phyloP scores from a whole-genome alignment of 441 rosid species.

The Erysimum cheiri region DNA sequence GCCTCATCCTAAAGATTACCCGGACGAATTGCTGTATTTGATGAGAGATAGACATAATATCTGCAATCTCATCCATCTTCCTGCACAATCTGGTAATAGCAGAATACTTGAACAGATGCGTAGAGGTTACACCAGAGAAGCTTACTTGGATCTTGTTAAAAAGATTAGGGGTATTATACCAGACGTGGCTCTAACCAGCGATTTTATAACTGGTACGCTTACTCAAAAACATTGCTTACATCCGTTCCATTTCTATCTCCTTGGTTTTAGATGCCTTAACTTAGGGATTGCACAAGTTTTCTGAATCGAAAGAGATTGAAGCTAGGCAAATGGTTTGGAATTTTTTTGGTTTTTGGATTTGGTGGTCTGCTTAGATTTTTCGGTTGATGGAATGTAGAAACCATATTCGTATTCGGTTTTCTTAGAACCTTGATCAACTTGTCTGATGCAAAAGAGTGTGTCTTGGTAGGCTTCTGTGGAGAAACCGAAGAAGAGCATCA shows the following conservation, averaged over 20 bases:
- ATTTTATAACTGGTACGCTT: constrained; percentile 82
- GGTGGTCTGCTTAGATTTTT: too few species aligned
- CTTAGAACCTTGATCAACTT: background rate
- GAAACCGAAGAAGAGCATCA: constrained; percentile 92
- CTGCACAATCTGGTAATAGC: constrained; percentile 90
- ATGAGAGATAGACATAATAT: constrained; percentile 84
- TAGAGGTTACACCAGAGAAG: constrained; percentile 90
- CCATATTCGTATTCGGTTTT: background rate
- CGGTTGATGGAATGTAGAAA: background rate
- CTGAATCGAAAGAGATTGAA: background rate
- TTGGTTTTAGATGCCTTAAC: background rate
- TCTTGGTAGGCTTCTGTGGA: constrained; percentile 78
- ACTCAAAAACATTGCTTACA: constrained; percentile 10
- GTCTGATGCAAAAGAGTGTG: background rate
- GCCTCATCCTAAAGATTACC: constrained; percentile 95
- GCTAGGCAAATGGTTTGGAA: background rate
- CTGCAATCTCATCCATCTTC: constrained; percentile 85
- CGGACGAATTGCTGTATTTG: constrained; percentile 75
- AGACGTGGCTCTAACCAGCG: constrained; percentile 82
- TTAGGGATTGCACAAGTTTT: background rate
- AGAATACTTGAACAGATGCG: constrained; percentile 85
- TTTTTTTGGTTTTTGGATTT: too few species aligned
- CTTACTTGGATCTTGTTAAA: constrained; percentile 86
- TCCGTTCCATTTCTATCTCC: background rate
- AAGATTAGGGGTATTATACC: constrained; percentile 78